Evolutionary conservation across 768 basidiomycete species (phyloP), one percentile per base, ranked within the genome.

Genomic region (Kwoniella dejecticola): DNA sequence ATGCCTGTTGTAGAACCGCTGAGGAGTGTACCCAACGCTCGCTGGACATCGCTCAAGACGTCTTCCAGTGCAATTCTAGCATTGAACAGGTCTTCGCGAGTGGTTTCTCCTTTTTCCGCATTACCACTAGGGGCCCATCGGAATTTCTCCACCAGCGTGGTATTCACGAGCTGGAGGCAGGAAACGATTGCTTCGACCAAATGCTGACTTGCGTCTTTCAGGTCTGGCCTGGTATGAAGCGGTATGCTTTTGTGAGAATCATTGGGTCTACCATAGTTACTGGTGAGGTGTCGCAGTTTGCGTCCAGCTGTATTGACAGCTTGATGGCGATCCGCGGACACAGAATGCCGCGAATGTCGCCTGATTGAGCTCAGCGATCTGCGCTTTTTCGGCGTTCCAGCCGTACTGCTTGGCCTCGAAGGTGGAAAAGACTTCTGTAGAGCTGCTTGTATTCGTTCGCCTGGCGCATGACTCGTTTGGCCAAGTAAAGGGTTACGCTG

Each of bases 401-500:
- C 50, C 2, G 30, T 30, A 33, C 58, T 50, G 24, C 41, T 52
- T 19, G 56, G 56, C 30, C 56, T 48, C 6, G 56, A 57, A 24
- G 45, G 45, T 0, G 53, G 61, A n/a, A 56, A 52, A 11, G 61
- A 62, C 23, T 49, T 42, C 7, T 57, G 54, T 17, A 76, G 49
- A 10, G 74, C 74, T 2, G 62, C 64, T 54, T 59, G 52, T 13
- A 76, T 73, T 19, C 74, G 40, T 52, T 71, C 71, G 4, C 74
- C 74, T 0, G 74, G 71, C 0, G 68, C 61, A 62, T 76, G 74
- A 47, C 66, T 68, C 1, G 65, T 62, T 12, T 63, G 62, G 2
- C 70, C 70, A 10, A 76, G 59, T n/a, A 76, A 45, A 8, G 71
- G 74, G 44, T 76, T 76, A 6, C 71, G 60, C 12, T 63, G 54